Evolutionary conservation across 345 rosid species (phyloP), one percentile per base, ranked within the genome.

Genomic region (Pseudoturritis turrita): DNA sequence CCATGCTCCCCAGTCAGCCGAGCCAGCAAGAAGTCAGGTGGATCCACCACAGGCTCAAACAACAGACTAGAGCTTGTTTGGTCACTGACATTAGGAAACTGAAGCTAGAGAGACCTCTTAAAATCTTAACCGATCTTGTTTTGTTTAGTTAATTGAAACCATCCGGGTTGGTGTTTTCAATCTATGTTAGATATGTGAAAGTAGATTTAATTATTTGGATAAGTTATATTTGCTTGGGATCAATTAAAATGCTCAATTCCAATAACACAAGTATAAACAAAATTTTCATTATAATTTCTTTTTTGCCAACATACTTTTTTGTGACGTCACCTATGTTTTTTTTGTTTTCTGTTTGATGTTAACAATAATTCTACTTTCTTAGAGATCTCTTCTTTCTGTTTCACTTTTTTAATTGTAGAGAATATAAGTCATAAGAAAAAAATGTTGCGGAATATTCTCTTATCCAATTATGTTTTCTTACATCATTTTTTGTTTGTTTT

Each of bases 21-120:
- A 55, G 50, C 46, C 73, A 50, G 64, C 25, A 51, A 44, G 68
- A 10, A 31, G 43, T 43, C 74, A 61, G 25, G 37, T 53, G 51
- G 50, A 1, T 33, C 56, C 37, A 45, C 53, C 77, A 64, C 71
- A n/a, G 50, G 28, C 31, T 73, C 71, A 64, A 41, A 52, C 68
- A 67, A 39, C 47, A 58, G 44, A 50, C 12, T 52, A 74, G 54
- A 12, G 22, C 28, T 63, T 41, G 28, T 29, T 29, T 29, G 7
- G 33, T 29, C 33, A 29, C 7, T 33, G 37, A 33, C 37, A 33
- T 33, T 33, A 33, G 37, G 10, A 8, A 33, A 10, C 65, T 53
- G 22, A 63, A 59, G 46, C 36, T 72, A 72, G 71, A 29, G 33
- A 33, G 10, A 33, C 11, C 37, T 33, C 37, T 33, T 33, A 7